Conservation (phyloP, 257 asterid genomes). For the Solanum sitiens region DNA sequence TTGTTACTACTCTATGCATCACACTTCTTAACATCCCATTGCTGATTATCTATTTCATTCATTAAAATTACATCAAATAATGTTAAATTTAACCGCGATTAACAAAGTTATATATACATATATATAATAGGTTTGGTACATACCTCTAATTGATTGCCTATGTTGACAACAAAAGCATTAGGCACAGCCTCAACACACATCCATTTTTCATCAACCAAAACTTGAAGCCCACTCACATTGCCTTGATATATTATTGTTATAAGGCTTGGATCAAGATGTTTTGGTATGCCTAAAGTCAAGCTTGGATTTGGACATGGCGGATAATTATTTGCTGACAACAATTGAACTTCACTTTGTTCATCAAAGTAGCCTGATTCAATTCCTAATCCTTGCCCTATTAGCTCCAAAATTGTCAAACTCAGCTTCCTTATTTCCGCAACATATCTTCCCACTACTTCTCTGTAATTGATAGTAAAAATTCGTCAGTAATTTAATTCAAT, state of each 20-base stretch:
- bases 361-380: constrained; percentile 13
- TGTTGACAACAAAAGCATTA: constrained; percentile 18
- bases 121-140: not conserved
- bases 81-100: too few species aligned
- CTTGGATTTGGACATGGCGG: constrained; percentile 22
- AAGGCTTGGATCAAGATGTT: constrained; percentile 18
- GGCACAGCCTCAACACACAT: constrained; percentile 11
- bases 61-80: not conserved
- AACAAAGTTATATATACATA: too few species aligned
- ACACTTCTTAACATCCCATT: constrained; percentile 48
- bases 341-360: constrained; percentile 5
- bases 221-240: constrained; percentile 16
- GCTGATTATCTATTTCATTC: constrained; percentile 33
- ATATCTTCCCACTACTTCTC: constrained; percentile 22
- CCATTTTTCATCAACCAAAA: constrained; percentile 15
- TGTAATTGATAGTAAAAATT: not conserved
- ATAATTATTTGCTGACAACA: constrained; percentile 13
- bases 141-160: constrained; percentile 23
- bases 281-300: constrained; percentile 16
- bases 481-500: not conserved
- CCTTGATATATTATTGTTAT: constrained; percentile 20
- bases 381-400: constrained; percentile 17
- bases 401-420: constrained; percentile 10
- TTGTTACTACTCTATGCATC: constrained; percentile 53
- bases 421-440: constrained; percentile 7